A percentile compares a stretch with the other conserved stretches of the same genome.
phyloP scores from a whole-genome alignment of 2,329 filamentous ascomycete genomes.

The Calonectria naviculata region DNA sequence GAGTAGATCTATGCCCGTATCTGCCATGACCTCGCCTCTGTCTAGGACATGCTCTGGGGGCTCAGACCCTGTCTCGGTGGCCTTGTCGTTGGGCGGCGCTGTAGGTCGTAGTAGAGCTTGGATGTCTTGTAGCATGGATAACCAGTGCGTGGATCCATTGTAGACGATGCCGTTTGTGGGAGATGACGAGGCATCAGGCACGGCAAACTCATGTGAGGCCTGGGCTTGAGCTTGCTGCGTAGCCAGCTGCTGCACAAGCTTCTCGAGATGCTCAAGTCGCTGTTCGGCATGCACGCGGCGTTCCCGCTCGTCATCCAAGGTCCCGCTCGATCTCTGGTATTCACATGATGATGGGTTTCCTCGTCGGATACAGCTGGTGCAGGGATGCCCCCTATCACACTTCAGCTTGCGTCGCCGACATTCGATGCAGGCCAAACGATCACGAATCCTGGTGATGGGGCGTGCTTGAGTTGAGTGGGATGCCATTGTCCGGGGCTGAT shows the following conservation, averaged over 20 bases:
- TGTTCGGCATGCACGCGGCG: neutral
- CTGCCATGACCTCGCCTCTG: neutral
- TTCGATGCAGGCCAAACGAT: neutral
- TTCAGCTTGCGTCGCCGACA: slow-evolving; percentile 9
- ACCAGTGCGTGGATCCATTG: slow-evolving; percentile 9
- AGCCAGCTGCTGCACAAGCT: neutral
- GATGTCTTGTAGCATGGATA: slow-evolving; percentile 4
- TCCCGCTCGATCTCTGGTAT: neutral
- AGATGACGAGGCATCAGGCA: neutral
- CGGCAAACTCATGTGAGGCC: neutral
- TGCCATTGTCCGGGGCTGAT: neutral
- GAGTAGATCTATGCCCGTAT: neutral
- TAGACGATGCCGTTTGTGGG: neutral
- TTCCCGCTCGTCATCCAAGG: neutral
- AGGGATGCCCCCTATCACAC: neutral
- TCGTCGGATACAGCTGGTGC: slow-evolving; percentile 4
- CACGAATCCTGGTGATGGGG: neutral
- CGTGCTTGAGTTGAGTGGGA: neutral
- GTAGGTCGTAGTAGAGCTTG: slow-evolving; percentile 1
- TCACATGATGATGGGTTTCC: neutral
- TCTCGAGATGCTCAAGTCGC: neutral
- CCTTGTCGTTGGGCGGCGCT: neutral
- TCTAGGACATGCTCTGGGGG: neutral
- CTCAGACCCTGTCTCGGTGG: neutral
- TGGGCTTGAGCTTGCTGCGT: neutral